Conservation (phyloP, 2,329 filamentous ascomycete genomes). For the Sarocladiaceae sp. region DNA sequence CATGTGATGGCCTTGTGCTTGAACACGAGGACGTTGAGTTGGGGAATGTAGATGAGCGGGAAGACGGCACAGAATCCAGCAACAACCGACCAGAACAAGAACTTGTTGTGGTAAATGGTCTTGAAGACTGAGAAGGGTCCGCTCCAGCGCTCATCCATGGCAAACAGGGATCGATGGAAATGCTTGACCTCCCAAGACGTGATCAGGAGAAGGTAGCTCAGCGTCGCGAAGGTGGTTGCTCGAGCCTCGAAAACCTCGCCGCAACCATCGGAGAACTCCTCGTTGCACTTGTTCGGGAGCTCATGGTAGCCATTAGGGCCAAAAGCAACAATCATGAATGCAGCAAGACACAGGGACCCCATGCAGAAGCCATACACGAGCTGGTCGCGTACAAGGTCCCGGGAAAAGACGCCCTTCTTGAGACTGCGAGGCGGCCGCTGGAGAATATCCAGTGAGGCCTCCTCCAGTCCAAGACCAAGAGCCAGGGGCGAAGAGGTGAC, state of each 20-base stretch:
- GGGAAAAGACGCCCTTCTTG: slow-evolving; percentile 54
- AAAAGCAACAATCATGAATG: slow-evolving; percentile 57
- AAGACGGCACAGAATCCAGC: slow-evolving; percentile 54
- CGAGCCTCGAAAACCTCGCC: slow-evolving; percentile 56
- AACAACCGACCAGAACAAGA: slow-evolving; percentile 59
- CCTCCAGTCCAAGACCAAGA: slow-evolving; percentile 65
- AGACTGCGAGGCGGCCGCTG: slow-evolving; percentile 57
- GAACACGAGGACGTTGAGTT: slow-evolving; percentile 60
- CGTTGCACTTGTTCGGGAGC: slow-evolving; percentile 54
- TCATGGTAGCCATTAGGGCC: slow-evolving; percentile 35
- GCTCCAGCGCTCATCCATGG: slow-evolving; percentile 49
- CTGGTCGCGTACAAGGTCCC: slow-evolving; percentile 60
- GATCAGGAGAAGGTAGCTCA: slow-evolving; percentile 62
- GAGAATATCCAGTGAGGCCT: slow-evolving; percentile 62
- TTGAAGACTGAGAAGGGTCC: slow-evolving; percentile 45
- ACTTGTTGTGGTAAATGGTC: slow-evolving; percentile 63
- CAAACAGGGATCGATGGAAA: slow-evolving; percentile 62
- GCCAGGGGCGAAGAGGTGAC: slow-evolving; percentile 66
- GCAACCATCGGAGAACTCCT: slow-evolving; percentile 42
- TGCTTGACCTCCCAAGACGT: slow-evolving; percentile 71
- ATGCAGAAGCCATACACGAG: slow-evolving; percentile 59
- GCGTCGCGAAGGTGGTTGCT: slow-evolving; percentile 61
- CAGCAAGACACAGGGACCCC: slow-evolving; percentile 53
- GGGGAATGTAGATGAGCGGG: slow-evolving; percentile 61
- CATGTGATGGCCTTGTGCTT: slow-evolving; percentile 62